Evolutionary conservation across 129 eudicot species (phyloP), one percentile per base, ranked within the genome.

Genomic region (Flaveria linearis): DNA sequence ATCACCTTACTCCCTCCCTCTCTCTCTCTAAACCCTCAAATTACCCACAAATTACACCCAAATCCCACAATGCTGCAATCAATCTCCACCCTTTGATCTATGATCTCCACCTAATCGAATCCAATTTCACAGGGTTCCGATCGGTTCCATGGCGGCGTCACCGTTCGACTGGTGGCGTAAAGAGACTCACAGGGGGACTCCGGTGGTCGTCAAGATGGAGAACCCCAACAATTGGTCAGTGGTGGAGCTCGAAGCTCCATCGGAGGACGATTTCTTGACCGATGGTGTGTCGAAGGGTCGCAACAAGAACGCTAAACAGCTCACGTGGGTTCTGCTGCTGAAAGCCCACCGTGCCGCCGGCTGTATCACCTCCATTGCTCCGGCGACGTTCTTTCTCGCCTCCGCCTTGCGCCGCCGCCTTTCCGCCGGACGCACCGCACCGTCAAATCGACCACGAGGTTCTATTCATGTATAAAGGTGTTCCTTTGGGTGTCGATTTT

Each of bases 301-400:
- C n/a, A 90, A 87, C 90, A 93, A 88, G 78, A 90, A 93, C 76
- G 98, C 98, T 39, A 93, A 93, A 75, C 98, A 93, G 84, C 87
- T 93, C 9, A 93, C 98, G 1, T 93, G 98, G 98, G 98, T 93
- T 52, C 87, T 93, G 20, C 90, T 93, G 17, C 71, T 93, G 1
- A 90, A 88, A 68, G 98, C 97, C 80, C 96, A 93, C 83, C 87
- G 85, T 22, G 98, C 98, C 52, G 98, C 98, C 33, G 98, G 98
- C 51, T 90, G 97, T 39, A 69, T 93, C 43, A 78, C 96, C 82
- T 90, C 98, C 87, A 82, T 90, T 41, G 98, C 95, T 69, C 74
- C 97, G n/a, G n/a, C n/a, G n/a, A n/a, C n/a, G n/a, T n/a, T n/a
- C n/a, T n/a, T n/a, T n/a, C 78, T 92, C 49, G 87, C 88, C 71